Evolutionary conservation across 2,329 filamentous ascomycete genomes (phyloP), one percentile per base, ranked within the genome.

Genomic region (Claviceps quebecensis): DNA sequence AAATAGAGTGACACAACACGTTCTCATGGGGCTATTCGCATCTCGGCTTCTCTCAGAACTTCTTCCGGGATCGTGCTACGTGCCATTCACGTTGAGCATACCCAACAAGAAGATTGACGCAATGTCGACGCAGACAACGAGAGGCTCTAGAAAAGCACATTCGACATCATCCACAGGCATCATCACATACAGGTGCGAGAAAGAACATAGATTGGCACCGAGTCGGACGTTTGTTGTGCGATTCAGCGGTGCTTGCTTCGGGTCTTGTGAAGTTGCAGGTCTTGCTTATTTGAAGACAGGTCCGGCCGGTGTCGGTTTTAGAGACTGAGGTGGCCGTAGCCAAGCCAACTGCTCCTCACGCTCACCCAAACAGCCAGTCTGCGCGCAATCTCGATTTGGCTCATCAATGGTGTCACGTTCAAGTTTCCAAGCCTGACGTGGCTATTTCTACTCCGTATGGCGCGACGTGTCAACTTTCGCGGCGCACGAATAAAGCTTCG

Each of bases 401-500:
- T 73, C 1, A 70, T 78, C 3, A 71, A 64, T 34, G 29, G 14
- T 91, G 86, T 55, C 62, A 77, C 1, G 66, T 91, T 1, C 72
- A 80, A 0, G 74, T 74, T 54, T 83, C 81, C 54, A 59, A 53
- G 0, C 56, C 61, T 1, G 58, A 59, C 0, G 67, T 76, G 9
- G 52, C 59, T 0, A 71, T 90, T 3, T 74, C 78, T 0, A 65
- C 72, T 0, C 85, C 85, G 0, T 93, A 89, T 61, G 69, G 80
- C 56, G 75, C 19, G 87, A 87, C 0, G 76, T 74, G 0, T 74
- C 75, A 16, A 91, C 84, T 60, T 86, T 73, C 53, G 73, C 88
- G 9, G 78, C 74, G 0, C 69, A 73, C 47, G 44, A 49, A 19
- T n/a, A 51, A 19, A n/a, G 23, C 2, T 23, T 41, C 8, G 51